Conservation (phyloP, 2,329 filamentous ascomycete genomes). For the Colletotrichum simmondsii region DNA sequence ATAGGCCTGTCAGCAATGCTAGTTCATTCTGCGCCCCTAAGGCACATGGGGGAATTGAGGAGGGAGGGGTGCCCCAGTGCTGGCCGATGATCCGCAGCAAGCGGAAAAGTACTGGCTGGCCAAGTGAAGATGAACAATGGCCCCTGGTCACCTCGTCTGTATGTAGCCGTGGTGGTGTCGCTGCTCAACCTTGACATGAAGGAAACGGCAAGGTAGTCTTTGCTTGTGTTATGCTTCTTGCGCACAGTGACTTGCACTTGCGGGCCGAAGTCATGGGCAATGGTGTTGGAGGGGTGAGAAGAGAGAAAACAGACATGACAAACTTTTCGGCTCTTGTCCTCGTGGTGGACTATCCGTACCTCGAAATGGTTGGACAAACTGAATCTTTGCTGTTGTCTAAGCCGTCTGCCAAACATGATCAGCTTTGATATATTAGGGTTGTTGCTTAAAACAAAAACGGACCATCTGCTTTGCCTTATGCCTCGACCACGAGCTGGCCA, state of each 20-base stretch:
- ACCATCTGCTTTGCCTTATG: background rate
- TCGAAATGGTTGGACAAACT: constrained; percentile 1
- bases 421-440: background rate
- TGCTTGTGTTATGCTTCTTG: background rate
- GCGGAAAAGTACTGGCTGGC: constrained; percentile 9
- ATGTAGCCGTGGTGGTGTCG: background rate
- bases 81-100: constrained; percentile 20
- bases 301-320: background rate
- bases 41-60: background rate
- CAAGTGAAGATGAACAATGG: constrained; percentile 8
- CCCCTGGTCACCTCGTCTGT: background rate
- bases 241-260: background rate
- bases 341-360: background rate
- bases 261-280: constrained; percentile 5
- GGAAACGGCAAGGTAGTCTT: background rate
- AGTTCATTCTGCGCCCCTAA: constrained; percentile 5
- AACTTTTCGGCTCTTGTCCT: background rate
- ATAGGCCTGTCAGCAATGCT: constrained; percentile 19
- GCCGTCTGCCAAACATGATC: background rate
- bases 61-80: constrained; percentile 5
- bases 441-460: background rate
- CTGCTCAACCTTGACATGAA: background rate
- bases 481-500: background rate
- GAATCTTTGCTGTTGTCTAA: constrained; percentile 6
- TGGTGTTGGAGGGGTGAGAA: background rate